A percentile compares a stretch with the other conserved stretches of the same genome.
Conservation (phyloP, 2,329 filamentous ascomycete species). For the Aspergillus niger region DNA sequence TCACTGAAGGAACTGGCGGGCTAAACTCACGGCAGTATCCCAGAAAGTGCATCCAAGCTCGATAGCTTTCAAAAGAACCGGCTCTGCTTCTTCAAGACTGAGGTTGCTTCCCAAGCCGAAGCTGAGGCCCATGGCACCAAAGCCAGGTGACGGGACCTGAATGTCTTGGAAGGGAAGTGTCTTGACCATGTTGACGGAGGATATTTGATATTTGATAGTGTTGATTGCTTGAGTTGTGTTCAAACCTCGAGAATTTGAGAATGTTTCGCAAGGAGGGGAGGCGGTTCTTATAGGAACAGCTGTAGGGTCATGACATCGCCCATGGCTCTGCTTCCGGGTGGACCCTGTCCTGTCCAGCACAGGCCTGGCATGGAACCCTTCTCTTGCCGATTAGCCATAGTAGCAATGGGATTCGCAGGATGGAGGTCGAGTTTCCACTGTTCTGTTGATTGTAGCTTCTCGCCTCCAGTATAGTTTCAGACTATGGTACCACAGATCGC, state of each 20-base stretch:
- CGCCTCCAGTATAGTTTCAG: background rate
- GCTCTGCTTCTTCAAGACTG: constrained; percentile 50
- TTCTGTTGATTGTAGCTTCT: background rate
- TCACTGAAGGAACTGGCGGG: too few species aligned
- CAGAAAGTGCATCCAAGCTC: constrained; percentile 51
- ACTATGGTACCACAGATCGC: background rate
- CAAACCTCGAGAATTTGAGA: background rate
- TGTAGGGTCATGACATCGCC: background rate
- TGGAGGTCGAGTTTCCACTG: background rate
- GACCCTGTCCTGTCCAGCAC: background rate
- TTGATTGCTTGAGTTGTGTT: background rate
- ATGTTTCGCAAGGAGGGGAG: background rate
- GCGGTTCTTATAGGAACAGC: background rate
- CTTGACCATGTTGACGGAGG: constrained; percentile 39
- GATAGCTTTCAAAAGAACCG: constrained; percentile 53
- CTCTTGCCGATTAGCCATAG: background rate
- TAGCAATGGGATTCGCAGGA: background rate
- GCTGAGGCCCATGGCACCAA: constrained; percentile 55
- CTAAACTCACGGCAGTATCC: constrained; percentile 47
- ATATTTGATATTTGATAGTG: background rate
- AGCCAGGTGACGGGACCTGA: constrained; percentile 48
- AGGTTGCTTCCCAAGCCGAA: constrained; percentile 49
- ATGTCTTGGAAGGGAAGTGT: constrained; percentile 45
- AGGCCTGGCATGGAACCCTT: background rate
- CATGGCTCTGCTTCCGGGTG: background rate